phyloP scores from a whole-genome alignment of 257 asterid genomes.

The Solanum dulcamara region DNA sequence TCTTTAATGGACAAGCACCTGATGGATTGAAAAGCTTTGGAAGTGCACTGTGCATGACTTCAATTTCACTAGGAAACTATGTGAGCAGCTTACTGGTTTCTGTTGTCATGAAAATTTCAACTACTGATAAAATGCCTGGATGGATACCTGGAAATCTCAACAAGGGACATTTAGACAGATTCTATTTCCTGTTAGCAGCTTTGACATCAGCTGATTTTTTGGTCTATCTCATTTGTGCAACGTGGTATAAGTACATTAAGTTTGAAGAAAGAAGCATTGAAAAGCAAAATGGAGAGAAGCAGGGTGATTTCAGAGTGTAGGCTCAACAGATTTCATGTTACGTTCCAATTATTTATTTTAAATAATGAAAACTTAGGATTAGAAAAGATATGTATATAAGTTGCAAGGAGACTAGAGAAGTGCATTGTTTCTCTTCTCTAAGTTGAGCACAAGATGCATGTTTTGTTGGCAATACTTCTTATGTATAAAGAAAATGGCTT shows the following conservation, averaged over 20 bases:
- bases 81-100: conserved; percentile 72
- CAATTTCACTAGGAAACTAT: conserved; percentile 81
- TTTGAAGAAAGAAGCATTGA: conserved; percentile 48
- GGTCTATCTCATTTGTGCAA: conserved; percentile 52
- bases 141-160: conserved; percentile 92
- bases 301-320: conserved; percentile 11
- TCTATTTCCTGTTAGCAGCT: conserved; percentile 64
- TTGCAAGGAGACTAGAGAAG: not conserved
- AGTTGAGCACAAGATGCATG: not conserved
- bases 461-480: not conserved
- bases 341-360: not conserved
- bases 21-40: conserved; percentile 91
- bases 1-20: conserved; percentile 68
- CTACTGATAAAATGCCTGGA: conserved; percentile 56
- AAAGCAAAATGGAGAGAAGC: conserved; percentile 5
- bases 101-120: conserved; percentile 62
- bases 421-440: not conserved
- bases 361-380: not conserved
- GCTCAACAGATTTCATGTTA: not conserved
- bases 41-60: conserved; percentile 84
- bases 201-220: conserved; percentile 60
- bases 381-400: not conserved
- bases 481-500: not conserved
- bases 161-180: conserved; percentile 59
- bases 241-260: conserved; percentile 62